Evolutionary conservation across 768 basidiomycete species (phyloP).

Genomic region (Rossbeevera mucosa): DNA sequence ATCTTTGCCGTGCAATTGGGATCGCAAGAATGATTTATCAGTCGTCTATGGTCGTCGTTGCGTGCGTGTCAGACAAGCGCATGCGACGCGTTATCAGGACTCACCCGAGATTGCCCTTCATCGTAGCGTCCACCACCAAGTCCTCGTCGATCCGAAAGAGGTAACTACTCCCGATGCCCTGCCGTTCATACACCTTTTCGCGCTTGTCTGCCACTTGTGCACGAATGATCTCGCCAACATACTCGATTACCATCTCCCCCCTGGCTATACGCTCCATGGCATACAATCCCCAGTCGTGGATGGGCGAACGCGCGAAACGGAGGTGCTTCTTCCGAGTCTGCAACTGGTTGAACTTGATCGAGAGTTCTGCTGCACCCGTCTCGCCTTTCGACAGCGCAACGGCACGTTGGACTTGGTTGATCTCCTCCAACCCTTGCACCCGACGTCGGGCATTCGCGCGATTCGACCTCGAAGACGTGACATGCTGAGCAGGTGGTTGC

Average conservation of each 20-base stretch:
- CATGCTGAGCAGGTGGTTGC: conserved; percentile 47
- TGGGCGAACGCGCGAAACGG: conserved; percentile 89
- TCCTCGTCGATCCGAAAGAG: conserved; percentile 98
- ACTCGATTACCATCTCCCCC: conserved; percentile 99
- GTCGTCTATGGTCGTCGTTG: conserved; percentile 50
- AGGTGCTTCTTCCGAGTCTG: conserved; percentile 98
- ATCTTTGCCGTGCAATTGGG: conserved; percentile 91
- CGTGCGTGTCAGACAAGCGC: conserved; percentile 9
- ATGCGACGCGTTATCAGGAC: conserved; percentile 25
- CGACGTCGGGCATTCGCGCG: conserved; percentile 89
- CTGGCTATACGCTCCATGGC: conserved; percentile 92
- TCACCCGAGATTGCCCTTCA: conserved; percentile 97
- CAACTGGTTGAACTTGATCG: conserved; percentile 98
- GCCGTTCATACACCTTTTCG: conserved; percentile 94
- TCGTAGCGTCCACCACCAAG: conserved; percentile 96
- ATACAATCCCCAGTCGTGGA: conserved; percentile 98
- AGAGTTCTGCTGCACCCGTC: conserved; percentile 61
- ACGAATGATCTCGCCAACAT: conserved; percentile 95
- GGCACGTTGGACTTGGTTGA: conserved; percentile 83
- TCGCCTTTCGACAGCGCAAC: conserved; percentile 74
- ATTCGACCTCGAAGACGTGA: conserved; percentile 80
- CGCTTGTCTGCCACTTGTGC: conserved; percentile 94
- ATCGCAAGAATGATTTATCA: conserved; percentile 98
- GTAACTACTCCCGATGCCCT: conserved; percentile 97
- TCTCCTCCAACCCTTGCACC: conserved; percentile 90